phyloP scores from a whole-genome alignment of 805 yeast genomes.

The Candida rishiriensis region DNA sequence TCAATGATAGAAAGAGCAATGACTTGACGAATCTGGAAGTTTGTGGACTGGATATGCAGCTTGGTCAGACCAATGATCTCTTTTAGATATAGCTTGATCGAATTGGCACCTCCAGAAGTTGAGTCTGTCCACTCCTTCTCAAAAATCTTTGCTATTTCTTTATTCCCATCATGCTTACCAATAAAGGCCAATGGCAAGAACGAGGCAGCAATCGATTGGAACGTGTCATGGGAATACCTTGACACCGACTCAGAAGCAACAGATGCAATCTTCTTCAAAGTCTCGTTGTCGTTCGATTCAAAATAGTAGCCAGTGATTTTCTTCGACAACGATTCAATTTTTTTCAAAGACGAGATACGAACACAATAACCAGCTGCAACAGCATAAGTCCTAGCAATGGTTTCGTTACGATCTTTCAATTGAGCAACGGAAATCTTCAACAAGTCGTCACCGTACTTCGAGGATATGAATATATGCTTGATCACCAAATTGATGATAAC shows the following conservation, averaged over 20 bases:
- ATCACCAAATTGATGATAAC: slow-evolving; percentile 62
- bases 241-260: slow-evolving; percentile 62
- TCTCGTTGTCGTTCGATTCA: slow-evolving; percentile 39
- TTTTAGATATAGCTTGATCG: slow-evolving; percentile 60
- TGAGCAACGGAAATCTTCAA: slow-evolving; percentile 55
- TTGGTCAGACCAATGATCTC: slow-evolving; percentile 61
- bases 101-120: slow-evolving; percentile 67
- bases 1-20: slow-evolving; percentile 65
- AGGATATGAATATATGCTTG: slow-evolving; percentile 42
- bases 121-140: slow-evolving; percentile 73
- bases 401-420: slow-evolving; percentile 63
- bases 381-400: slow-evolving; percentile 74
- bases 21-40: slow-evolving; percentile 62
- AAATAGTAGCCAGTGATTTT: slow-evolving; percentile 55
- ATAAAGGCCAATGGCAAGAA: slow-evolving; percentile 77
- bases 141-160: slow-evolving; percentile 44
- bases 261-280: slow-evolving; percentile 48
- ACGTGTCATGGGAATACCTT: slow-evolving; percentile 63
- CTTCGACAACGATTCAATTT: slow-evolving; percentile 50
- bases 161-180: slow-evolving; percentile 63
- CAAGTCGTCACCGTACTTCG: slow-evolving; percentile 57
- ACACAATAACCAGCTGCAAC: slow-evolving; percentile 75
- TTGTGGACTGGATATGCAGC: slow-evolving; percentile 47
- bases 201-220: slow-evolving; percentile 54
- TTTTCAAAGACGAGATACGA: slow-evolving; percentile 51